Base-by-base conservation (phyloP, 345 rosid species). In the Triadica sebifera region DNA sequence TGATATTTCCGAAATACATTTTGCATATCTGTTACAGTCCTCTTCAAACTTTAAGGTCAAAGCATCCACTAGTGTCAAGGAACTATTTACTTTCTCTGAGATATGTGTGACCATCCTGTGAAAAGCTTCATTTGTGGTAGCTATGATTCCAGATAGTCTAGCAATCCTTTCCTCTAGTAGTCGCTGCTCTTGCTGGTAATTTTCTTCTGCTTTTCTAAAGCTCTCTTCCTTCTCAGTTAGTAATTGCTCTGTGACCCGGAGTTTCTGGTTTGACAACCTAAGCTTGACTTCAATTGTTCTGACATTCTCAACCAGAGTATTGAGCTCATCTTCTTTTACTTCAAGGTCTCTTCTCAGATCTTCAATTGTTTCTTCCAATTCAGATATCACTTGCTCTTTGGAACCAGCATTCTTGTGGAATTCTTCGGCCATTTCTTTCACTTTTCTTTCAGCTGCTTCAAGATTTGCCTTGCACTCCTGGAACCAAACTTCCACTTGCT, bases 201-300 rank as follows among this genome's bases (percentile, higher is more conserved):
- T 85, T 51, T 84, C 88, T 84, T 90, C 94, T 20, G 87, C 86
- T 75, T 83, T 83, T 82, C 84, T 85, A 74, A 82, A 81, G 55
- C 74, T 80, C 70, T 88, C 96, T 85, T 93, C 99, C 73, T 77
- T 90, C 88, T 93, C 96, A 0, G 81, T 69, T 19, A 95, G 86
- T 50, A 88, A 82, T 72, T 95, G 98, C 19, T 95, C 97, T 1
- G 96, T 90, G 77, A 93, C 84, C 50, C 99, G 90, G 51, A 90
- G 93, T 81, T 95, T 93, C 89, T 95, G 98, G 87, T 89, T 95
- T 12, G 98, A 93, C 71, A 95, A 75, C 41, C 97, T 89, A 66
- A 93, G 97, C 81, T 86, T 88, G 12, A 95, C 92, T 84, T 93
- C 98, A 9, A 91, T 85, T n/a, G 72, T 75, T 39, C 82, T 83